Percentiles rank a stretch among this genome's conserved stretches.
phyloP scores from a whole-genome alignment of 495 filamentous ascomycete species.

The Cetradonia linearis region DNA sequence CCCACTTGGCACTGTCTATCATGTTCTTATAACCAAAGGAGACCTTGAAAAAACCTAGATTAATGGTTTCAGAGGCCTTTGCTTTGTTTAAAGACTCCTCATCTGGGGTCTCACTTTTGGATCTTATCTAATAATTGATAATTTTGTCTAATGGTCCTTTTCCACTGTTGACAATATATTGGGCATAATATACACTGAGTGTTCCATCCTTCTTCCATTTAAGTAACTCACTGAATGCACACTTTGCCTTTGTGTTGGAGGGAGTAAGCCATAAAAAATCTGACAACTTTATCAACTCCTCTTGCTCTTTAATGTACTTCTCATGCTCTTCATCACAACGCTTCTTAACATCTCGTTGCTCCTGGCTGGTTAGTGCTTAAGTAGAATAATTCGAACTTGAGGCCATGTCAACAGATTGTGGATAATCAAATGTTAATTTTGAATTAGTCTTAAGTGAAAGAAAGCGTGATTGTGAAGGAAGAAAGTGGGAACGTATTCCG shows the following conservation, averaged over 20 bases:
- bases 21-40: neutral
- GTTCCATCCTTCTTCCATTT: neutral
- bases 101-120: neutral
- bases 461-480: neutral
- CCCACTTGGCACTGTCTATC: neutral
- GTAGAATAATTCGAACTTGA: neutral
- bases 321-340: no score
- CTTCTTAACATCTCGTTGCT: neutral
- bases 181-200: neutral
- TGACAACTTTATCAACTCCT: neutral
- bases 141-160: neutral
- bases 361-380: neutral
- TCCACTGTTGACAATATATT: neutral
- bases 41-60: neutral
- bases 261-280: neutral
- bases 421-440: neutral
- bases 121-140: neutral
- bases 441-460: neutral
- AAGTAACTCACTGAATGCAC: neutral
- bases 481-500: neutral
- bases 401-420: neutral
- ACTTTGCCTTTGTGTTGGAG: neutral
- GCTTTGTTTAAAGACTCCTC: neutral
- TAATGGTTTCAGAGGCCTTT: neutral
- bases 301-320: neutral